Conservation (phyloP, 345 rosid genomes). For the Eucalyptus erythrocorys region DNA sequence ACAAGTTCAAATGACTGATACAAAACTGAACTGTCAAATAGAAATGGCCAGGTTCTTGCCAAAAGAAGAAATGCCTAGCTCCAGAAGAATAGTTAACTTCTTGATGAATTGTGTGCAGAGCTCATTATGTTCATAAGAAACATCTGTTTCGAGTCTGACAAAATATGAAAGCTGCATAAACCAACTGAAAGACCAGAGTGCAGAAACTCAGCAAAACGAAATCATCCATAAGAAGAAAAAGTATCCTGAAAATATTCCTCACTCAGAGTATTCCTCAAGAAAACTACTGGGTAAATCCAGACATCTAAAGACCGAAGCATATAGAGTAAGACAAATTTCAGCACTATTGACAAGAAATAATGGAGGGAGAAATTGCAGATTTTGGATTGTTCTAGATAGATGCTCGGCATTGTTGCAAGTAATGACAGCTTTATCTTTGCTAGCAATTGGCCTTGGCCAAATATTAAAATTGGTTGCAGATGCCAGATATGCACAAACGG, state of each 20-base stretch:
- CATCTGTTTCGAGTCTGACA: neutral
- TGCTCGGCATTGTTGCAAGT: neutral
- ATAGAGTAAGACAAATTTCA: neutral
- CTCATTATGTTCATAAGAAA: neutral
- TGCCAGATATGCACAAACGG: conserved; percentile 48
- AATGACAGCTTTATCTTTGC: neutral
- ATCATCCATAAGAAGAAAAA: neutral
- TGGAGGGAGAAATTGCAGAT: neutral
- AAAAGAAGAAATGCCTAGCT: neutral
- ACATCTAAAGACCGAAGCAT: neutral
- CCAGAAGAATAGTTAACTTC: too few species aligned
- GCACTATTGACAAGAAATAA: neutral
- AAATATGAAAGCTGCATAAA: neutral
- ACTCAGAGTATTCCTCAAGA: neutral
- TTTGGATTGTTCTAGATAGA: neutral
- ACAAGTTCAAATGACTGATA: neutral
- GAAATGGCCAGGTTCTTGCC: neutral
- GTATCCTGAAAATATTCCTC: neutral
- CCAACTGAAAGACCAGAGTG: neutral
- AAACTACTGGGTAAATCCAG: neutral
- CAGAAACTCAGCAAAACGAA: neutral
- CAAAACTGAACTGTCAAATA: neutral
- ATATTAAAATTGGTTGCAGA: conserved; percentile 56
- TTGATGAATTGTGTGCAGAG: neutral
- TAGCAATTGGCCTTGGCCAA: conserved; percentile 36